phyloP scores from a whole-genome alignment of 139 green algal genomes.

The Bryopsis sp. region DNA sequence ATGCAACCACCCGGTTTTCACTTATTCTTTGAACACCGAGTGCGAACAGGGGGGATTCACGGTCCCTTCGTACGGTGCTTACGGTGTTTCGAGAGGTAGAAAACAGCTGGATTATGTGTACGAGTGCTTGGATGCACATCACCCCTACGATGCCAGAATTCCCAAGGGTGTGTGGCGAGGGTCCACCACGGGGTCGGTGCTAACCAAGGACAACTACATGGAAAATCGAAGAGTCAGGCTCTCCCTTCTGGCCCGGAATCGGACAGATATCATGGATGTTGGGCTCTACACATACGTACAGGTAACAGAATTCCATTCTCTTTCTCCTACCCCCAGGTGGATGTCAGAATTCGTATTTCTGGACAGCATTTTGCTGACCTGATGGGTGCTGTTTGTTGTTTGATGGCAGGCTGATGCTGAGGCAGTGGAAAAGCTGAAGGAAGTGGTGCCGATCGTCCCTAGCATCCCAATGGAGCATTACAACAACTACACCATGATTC shows the following conservation, averaged over 20 bases:
- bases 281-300: slow-evolving; percentile 10
- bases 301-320: slow-evolving; percentile 7
- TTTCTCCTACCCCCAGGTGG: no score
- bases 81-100: background rate
- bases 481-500: slow-evolving; percentile 25
- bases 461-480: slow-evolving; percentile 20
- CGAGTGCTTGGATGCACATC: background rate
- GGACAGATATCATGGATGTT: slow-evolving; percentile 23
- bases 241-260: slow-evolving; percentile 21
- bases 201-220: slow-evolving; percentile 25
- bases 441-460: background rate
- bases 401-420: background rate
- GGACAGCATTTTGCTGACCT: slow-evolving; percentile 13
- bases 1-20: background rate
- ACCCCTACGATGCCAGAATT: background rate
- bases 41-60: background rate
- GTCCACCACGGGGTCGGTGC: slow-evolving; percentile 25
- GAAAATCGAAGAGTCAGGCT: slow-evolving; percentile 26
- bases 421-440: background rate
- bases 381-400: slow-evolving; percentile 22
- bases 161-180: slow-evolving; percentile 31
- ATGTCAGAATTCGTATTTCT: slow-evolving; percentile 16
- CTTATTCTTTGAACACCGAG: background rate
- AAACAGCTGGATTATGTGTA: background rate
- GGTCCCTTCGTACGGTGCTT: background rate